These are phyloP conservation scores for Rhodotorula paludigena DNA, from an alignment of 768 basidiomycete species.

Conservation along the genomic window DNA sequence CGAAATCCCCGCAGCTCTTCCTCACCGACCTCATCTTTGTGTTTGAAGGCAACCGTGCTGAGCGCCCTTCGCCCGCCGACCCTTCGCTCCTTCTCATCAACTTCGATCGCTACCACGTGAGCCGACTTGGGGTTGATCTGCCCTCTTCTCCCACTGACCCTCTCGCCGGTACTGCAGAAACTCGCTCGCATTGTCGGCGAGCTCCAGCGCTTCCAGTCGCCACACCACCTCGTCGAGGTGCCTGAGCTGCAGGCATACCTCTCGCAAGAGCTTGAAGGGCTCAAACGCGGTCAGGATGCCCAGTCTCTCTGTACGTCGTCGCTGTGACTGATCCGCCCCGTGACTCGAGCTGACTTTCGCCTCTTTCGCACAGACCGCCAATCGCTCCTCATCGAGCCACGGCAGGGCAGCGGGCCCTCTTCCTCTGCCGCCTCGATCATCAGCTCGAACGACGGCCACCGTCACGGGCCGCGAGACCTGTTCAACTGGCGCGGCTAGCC, in stretches of 20 bases:
- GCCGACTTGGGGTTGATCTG: too few relatives aligned
- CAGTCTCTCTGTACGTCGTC: constrained; percentile 24
- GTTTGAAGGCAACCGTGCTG: constrained; percentile 84
- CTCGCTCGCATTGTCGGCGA: constrained; percentile 51
- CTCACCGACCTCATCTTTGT: constrained; percentile 84
- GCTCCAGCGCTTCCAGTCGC: constrained; percentile 85
- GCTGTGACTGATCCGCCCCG: background rate
- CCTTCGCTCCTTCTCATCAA: constrained; percentile 78
- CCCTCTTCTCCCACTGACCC: constrained; percentile 71
- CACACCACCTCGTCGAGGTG: constrained; percentile 80
- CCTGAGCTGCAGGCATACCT: constrained; percentile 82
- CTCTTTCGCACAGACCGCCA: constrained; percentile 18
- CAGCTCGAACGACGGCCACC: background rate
- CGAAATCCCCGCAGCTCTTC: constrained; percentile 54
- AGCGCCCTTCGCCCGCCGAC: constrained; percentile 70
- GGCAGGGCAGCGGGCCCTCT: constrained; percentile 50
- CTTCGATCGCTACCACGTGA: constrained; percentile 91
- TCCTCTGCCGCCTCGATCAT: constrained; percentile 13
- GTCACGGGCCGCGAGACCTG: constrained; percentile 11
- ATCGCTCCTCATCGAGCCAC: constrained; percentile 41
- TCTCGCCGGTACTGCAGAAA: constrained; percentile 48
- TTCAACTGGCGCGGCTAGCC: constrained; percentile 33
- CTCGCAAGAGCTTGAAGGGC: constrained; percentile 38
- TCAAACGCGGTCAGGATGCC: constrained; percentile 23
- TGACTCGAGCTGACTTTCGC: too few relatives aligned